Evolutionary conservation across 306 rosid species (phyloP).

Genomic region (Dryas alaskensis): DNA sequence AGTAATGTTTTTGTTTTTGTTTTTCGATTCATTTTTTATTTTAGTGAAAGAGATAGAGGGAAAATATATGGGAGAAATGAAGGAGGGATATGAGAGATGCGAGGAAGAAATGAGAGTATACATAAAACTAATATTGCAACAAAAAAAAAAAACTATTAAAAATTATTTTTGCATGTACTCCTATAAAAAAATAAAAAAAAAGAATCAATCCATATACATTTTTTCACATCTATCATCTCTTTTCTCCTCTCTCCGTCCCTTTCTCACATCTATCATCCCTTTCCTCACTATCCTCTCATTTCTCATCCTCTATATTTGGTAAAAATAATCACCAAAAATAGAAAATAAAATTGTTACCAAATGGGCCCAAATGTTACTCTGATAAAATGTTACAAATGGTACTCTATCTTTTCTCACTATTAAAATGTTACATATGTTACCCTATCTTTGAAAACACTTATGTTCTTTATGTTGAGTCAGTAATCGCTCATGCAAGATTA

Average conservation of each 20-base stretch:
- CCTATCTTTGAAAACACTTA: neutral
- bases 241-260: neutral
- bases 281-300: neutral
- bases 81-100: neutral
- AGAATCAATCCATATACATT: neutral
- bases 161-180: neutral
- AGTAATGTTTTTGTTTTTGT: neutral
- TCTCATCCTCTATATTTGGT: neutral
- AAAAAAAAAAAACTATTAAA: neutral
- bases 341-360: neutral
- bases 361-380: neutral
- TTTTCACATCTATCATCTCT: neutral
- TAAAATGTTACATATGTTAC: too few relatives aligned
- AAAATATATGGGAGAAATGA: neutral
- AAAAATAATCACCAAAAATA: neutral
- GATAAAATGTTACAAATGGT: too few relatives aligned
- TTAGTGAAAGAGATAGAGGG: too few relatives aligned
- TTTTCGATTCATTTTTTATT: neutral
- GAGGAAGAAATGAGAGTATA: neutral
- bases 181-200: too few relatives aligned
- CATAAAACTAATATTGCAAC: neutral
- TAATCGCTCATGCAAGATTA: constrained; percentile 19
- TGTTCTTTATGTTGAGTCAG: neutral
- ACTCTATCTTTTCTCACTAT: too few relatives aligned
- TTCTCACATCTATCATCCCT: neutral